These are phyloP conservation scores for Colletotrichum sojae DNA, from an alignment of 2,329 filamentous ascomycete species.

Conservation along the genomic window DNA sequence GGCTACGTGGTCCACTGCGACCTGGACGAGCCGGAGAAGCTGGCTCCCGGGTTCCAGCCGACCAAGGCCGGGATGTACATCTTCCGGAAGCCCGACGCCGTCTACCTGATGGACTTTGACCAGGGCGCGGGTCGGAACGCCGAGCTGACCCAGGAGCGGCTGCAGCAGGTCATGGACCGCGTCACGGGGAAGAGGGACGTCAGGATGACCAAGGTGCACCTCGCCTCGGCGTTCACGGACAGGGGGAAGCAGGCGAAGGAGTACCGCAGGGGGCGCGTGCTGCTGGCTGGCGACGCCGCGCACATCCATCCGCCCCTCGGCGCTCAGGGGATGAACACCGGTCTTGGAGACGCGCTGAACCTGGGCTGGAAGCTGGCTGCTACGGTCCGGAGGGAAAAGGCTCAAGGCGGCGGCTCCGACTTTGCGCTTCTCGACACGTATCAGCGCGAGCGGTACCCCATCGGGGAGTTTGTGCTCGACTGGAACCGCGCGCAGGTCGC, in stretches of 20 bases:
- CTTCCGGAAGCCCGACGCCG: constrained; percentile 22
- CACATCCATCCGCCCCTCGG: constrained; percentile 64
- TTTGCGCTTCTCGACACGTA: constrained; percentile 58
- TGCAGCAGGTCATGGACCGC: constrained; percentile 43
- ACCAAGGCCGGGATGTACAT: constrained; percentile 49
- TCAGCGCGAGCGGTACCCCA: constrained; percentile 60
- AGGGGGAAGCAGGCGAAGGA: constrained; percentile 56
- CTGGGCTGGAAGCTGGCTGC: constrained; percentile 63
- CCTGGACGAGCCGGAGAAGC: constrained; percentile 48
- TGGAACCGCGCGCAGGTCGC: constrained; percentile 55
- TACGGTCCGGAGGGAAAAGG: constrained; percentile 40
- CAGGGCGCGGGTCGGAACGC: constrained; percentile 41
- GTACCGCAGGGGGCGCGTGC: constrained; percentile 66
- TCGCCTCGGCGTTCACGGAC: constrained; percentile 43
- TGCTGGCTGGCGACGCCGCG: constrained; percentile 65
- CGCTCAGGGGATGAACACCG: constrained; percentile 66
- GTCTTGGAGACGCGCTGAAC: constrained; percentile 64
- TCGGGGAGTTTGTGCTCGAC: constrained; percentile 55
- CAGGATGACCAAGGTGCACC: constrained; percentile 45
- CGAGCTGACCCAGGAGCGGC: constrained; percentile 41
- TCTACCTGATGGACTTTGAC: constrained; percentile 45
- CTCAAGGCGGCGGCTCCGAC: constrained; percentile 48
- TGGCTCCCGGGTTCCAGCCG: constrained; percentile 46
- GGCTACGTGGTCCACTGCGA: constrained; percentile 52
- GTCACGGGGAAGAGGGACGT: constrained; percentile 44